Conservation (phyloP, 495 filamentous ascomycete genomes). For the Apodospora peruviana region DNA sequence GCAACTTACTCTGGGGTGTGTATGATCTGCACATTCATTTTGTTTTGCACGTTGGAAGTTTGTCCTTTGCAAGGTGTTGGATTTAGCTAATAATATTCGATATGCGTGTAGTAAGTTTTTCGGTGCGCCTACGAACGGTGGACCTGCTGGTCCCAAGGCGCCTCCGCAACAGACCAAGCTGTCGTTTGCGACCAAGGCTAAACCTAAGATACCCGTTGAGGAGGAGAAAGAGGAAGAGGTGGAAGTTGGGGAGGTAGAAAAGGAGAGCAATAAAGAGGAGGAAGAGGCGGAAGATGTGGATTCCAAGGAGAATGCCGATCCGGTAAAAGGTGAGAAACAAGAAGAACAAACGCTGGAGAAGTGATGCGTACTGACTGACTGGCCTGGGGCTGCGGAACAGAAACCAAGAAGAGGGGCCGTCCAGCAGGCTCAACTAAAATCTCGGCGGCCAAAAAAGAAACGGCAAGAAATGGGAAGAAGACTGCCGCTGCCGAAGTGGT, state of each 20-base stretch:
- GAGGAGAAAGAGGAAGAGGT: constrained; percentile 15
- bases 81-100: background rate
- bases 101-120: constrained; percentile 60
- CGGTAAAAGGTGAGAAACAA: constrained; percentile 24
- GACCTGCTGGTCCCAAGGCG: constrained; percentile 31
- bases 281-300: constrained; percentile 20
- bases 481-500: no score
- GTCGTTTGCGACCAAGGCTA: constrained; percentile 52
- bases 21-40: constrained; percentile 11
- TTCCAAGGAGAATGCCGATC: constrained; percentile 22
- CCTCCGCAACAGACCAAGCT: constrained; percentile 70
- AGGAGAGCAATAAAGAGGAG: constrained; percentile 20
- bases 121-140: constrained; percentile 47
- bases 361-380: background rate
- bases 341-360: background rate
- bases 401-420: constrained; percentile 33
- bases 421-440: constrained; percentile 4
- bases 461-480: no score
- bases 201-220: constrained; percentile 10
- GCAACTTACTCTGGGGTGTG: constrained; percentile 82
- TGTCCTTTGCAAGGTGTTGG: background rate
- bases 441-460: constrained; percentile 9
- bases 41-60: background rate
- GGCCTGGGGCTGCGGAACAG: constrained; percentile 12
- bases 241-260: constrained; percentile 22